A percentile compares a stretch with the other conserved stretches of the same genome.
Conservation (phyloP, 345 rosid genomes). For the Orychophragmus violaceus region DNA sequence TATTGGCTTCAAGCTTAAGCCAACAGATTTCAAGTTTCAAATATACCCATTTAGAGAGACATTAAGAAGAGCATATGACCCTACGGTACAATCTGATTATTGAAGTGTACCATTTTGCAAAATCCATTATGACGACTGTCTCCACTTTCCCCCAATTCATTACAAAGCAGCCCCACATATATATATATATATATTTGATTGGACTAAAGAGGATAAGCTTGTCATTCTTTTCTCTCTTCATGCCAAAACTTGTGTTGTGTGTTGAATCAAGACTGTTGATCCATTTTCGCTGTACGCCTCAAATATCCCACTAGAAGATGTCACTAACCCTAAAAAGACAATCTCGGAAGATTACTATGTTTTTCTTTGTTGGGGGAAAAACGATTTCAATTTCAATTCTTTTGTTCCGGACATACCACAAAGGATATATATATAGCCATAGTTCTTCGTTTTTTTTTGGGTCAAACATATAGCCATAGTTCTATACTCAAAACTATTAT, state of each 20-base stretch:
- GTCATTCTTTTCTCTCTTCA: slow-evolving; percentile 2
- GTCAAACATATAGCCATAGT: no score
- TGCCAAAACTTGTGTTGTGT: slow-evolving; percentile 12
- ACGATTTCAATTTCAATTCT: not conserved
- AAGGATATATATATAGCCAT: not conserved
- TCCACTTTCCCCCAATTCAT: slow-evolving; percentile 51
- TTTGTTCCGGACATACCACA: not conserved
- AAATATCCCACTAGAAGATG: slow-evolving; percentile 7
- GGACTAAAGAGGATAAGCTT: slow-evolving; percentile 52
- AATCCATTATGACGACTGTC: slow-evolving; percentile 34
- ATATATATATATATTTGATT: slow-evolving; percentile 28
- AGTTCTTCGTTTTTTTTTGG: no score
- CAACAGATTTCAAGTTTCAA: slow-evolving; percentile 15
- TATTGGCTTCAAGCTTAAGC: no score
- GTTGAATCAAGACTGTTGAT: not conserved
- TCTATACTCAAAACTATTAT: no score
- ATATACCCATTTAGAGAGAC: slow-evolving; percentile 2
- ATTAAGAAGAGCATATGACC: slow-evolving; percentile 9
- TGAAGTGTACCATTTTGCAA: slow-evolving; percentile 24
- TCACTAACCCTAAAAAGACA: slow-evolving; percentile 15
- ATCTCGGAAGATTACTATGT: slow-evolving; percentile 8
- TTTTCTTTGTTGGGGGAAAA: slow-evolving; percentile 1
- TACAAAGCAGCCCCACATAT: slow-evolving; percentile 14
- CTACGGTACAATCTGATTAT: slow-evolving; percentile 21
- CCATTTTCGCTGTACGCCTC: slow-evolving; percentile 6